phyloP scores from a whole-genome alignment of 2,329 filamentous ascomycete species.

The Calonectria ilicicola region DNA sequence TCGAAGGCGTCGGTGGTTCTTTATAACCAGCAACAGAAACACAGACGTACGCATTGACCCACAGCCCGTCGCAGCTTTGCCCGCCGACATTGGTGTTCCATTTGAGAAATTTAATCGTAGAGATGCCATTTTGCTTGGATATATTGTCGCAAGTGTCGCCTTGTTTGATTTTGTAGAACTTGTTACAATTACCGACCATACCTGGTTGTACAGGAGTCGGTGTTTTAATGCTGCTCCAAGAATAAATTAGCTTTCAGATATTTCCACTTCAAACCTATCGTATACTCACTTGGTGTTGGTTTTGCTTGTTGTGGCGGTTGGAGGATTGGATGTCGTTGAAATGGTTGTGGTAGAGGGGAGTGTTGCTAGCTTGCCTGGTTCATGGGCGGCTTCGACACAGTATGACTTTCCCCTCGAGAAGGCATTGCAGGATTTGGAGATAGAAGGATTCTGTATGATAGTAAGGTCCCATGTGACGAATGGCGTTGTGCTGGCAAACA shows the following conservation, averaged over 20 bases:
- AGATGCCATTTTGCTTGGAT: not conserved
- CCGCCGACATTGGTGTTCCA: not conserved
- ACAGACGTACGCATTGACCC: not conserved
- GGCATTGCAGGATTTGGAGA: not conserved
- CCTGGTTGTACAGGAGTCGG: not conserved
- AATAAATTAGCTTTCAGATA: not conserved
- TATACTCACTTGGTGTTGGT: not conserved
- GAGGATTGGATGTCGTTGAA: not conserved
- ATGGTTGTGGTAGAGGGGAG: not conserved
- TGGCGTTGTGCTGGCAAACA: too few species aligned
- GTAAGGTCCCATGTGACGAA: too few species aligned
- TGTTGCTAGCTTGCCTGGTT: not conserved
- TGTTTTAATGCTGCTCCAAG: not conserved
- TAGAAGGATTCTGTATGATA: not conserved
- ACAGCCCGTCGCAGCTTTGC: not conserved
- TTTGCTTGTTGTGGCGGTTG: not conserved
- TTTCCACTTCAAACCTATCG: too few species aligned
- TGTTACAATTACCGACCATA: not conserved
- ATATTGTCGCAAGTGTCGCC: not conserved
- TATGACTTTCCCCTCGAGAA: not conserved
- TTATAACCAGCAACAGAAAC: not conserved
- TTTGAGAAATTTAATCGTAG: not conserved
- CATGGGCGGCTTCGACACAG: not conserved
- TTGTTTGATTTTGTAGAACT: not conserved
- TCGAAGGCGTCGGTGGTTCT: not conserved